Evolutionary conservation across 306 rosid species (phyloP), one percentile per base, ranked within the genome.

Genomic region (Senna siamea): DNA sequence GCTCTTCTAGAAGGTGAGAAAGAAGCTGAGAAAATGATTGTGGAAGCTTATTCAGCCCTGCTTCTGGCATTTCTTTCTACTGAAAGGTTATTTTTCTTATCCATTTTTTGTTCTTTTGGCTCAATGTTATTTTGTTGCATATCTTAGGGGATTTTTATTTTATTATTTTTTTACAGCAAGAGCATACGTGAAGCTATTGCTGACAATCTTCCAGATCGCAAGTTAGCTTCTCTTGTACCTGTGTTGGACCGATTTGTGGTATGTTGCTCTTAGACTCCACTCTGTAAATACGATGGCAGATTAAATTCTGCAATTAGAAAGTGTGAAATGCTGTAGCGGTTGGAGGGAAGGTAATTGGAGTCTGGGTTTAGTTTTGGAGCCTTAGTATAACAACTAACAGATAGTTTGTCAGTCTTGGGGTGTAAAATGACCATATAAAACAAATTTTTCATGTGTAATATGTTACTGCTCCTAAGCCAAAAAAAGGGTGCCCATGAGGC

Each of bases 181-280:
- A 84, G 83, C 57, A 66, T 80, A 23, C 87, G 87, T 18, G 80
- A 58, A 28, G 80, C 85, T 63, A 84, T 84, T 65, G 80, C 85
- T 20, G 80, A 84, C 66, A 77, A 74, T 58, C 87, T 84, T 81
- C 87, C 87, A 14, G 85, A 77, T 60, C 72, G 71, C 88, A 95
- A 81, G 79, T 85, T 95, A 72, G 66, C 90, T 9, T 73, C 79
- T 71, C 96, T 94, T 41, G 99, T 95, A 30, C 99, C 99, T 18
- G 99, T 95, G 57, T 63, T 95, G 87, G 99, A 95, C 66, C 91
- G 98, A 88, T 95, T 95, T 69, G 97, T 92, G 98, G 99, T 95
- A 92, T 62, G 91, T 71, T 59, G 48, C 56, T 38, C 13, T 43
- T 66, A 5, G 40, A 56, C 6, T 65, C 30, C 30, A 26, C 30